Evolutionary conservation across 2,329 filamentous ascomycete genomes (phyloP), one percentile per base, ranked within the genome.

Genomic region (Phialophora macrospora): DNA sequence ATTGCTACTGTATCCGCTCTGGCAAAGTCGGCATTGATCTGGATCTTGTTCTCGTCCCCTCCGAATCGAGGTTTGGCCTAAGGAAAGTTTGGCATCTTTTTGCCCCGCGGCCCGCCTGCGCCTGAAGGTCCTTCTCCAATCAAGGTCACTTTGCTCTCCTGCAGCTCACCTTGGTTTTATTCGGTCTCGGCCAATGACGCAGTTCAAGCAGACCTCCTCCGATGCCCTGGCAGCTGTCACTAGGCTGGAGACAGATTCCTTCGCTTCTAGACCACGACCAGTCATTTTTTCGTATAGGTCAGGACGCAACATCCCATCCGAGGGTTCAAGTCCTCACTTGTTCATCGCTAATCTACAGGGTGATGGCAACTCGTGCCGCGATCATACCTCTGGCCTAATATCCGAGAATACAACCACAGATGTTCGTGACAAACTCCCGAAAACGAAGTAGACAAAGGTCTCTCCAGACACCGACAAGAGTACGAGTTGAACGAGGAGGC

Each of bases 91-190:
- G 20, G 48, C 48, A 51, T 22, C 4, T 51, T 51, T 51, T 28
- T 51, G 48, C 48, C 48, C 48, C 48, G 48, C 48, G 20, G 20
- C 48, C 48, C 48, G 48, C 48, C 48, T 51, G 22, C 48, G 22
- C 22, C 48, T 6, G 22, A 26, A 22, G 9, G 22, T 22, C 24
- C 20, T 17, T 26, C 20, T 51, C 48, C 48, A 51, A 51, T 51
- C 48, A 22, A 26, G 22, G 11, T 5, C 48, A 51, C 20, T 20
- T 12, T 20, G 9, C 48, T 22, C 22, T 24, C 48, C 24, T 26
- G 48, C 48, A 4, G 0, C 24, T 51, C 20, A 17, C 48, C 48
- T 51, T 26, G 9, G 20, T 12, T 12, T 5, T 51, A 20, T 12
- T 22, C 20, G 17, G 4, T 26, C 24, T 51, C 24, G 48, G 48